Percentiles rank a stretch among this genome's conserved stretches.
Conservation (phyloP, 1,284 basidiomycete genomes). For the Gymnopus androsaceus region DNA sequence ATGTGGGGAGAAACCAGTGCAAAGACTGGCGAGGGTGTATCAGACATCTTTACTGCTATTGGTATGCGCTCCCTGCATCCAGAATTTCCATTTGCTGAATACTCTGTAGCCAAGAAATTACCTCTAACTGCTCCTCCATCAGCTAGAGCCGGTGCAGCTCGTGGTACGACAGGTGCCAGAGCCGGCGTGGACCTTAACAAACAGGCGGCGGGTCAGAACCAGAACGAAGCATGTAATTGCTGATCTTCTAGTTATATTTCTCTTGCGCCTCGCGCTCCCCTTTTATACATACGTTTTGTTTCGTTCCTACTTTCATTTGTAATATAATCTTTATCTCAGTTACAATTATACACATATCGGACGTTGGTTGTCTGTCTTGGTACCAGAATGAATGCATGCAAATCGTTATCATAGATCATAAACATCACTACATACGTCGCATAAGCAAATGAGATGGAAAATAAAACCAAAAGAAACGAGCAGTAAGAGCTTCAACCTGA, state of each 20-base stretch:
- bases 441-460: no score
- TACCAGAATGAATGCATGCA: no score
- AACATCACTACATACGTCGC: no score
- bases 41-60: conserved; percentile 87
- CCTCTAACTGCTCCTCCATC: conserved; percentile 73
- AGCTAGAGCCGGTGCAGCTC: conserved; percentile 52
- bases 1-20: conserved; percentile 97
- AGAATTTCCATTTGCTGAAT: conserved; percentile 17
- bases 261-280: conserved; percentile 10
- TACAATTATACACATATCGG: background rate
- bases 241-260: conserved; percentile 35
- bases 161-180: conserved; percentile 49
- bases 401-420: no score
- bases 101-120: conserved; percentile 71
- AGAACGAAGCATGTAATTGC: conserved; percentile 75
- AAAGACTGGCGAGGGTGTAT: conserved; percentile 89
- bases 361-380: background rate
- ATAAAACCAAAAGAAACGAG: no score
- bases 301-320: conserved; percentile 9
- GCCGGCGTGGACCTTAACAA: conserved; percentile 77
- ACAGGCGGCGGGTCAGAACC: conserved; percentile 45
- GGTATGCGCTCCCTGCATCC: conserved; percentile 47
- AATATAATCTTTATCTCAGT: conserved; percentile 14
- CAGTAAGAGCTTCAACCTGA: no score
- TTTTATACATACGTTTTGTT: conserved; percentile 1